Conservation (phyloP, 2,329 filamentous ascomycete genomes). For the Ascosphaera acerosa region DNA sequence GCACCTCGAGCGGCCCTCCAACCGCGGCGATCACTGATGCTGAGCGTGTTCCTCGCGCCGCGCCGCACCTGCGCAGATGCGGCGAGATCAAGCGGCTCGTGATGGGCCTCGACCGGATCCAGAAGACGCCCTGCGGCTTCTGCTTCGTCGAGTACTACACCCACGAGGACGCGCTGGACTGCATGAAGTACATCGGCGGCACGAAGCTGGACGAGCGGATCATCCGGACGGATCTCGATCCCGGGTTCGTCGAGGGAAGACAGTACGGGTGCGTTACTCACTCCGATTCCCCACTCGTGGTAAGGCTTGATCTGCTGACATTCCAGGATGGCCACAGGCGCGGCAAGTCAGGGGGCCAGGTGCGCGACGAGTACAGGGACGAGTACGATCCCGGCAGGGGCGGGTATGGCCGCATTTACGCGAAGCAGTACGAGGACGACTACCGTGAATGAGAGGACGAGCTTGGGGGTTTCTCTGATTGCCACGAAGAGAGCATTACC, state of each 20-base stretch:
- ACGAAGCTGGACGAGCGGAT: conserved; percentile 96
- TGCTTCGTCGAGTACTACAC: conserved; percentile 99
- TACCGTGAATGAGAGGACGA: not conserved
- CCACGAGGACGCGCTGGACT: conserved; percentile 88
- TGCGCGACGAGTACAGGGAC: conserved; percentile 90
- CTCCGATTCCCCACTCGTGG: not conserved
- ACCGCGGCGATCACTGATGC: not conserved
- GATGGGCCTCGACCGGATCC: conserved; percentile 92
- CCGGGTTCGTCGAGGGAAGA: conserved; percentile 82
- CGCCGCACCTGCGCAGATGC: conserved; percentile 28
- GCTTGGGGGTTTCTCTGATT: too few relatives aligned
- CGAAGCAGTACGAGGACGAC: conserved; percentile 24
- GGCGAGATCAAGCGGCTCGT: conserved; percentile 95
- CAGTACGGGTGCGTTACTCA: conserved; percentile 46
- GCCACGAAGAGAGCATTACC: too few relatives aligned
- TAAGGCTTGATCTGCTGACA: not conserved
- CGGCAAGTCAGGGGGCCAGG: conserved; percentile 87
- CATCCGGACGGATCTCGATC: conserved; percentile 84
- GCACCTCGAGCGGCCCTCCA: not conserved
- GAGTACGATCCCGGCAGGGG: conserved; percentile 91
- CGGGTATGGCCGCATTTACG: conserved; percentile 58
- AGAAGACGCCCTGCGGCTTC: conserved; percentile 95
- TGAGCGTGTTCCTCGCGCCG: conserved; percentile 1
- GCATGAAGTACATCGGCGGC: conserved; percentile 94
- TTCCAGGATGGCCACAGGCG: conserved; percentile 23